Evolutionary conservation across 495 filamentous ascomycete species (phyloP), one percentile per base, ranked within the genome.

Genomic region (Hypoxylon trugodes): DNA sequence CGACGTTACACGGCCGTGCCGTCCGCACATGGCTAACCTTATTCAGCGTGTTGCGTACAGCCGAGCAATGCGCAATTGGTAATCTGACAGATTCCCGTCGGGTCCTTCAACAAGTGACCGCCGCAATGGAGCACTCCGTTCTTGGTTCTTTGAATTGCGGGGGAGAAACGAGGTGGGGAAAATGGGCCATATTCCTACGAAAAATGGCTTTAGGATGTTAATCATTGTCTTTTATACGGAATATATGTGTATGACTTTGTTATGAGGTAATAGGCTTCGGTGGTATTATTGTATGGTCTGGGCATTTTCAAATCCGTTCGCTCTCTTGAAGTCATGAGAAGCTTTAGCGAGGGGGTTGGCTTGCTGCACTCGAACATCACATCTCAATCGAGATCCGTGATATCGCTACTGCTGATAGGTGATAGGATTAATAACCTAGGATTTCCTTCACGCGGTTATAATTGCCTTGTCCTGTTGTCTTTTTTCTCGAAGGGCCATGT

Each of bases 1-100:
- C 62, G 62, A 60, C 49, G 62, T 65, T 61, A 52, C 57, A 66
- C 63, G 10, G 18, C 52, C 21, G 45, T 56, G 57, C 64, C 57
- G 56, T 58, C 57, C 45, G 52, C 57, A 66, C 58, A 57, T 66
- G 56, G 46, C 57, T 61, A 66, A 61, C 64, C 57, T 61, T 57
- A 61, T 58, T 43, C 50, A 66, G 64, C 57, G 47, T 38, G 32
- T 42, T 58, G 43, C 64, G 19, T 57, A 49, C 26, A 48, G 36
- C 53, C 54, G 32, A 47, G 26, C 38, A 50, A 52, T 56, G 47
- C 25, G 15, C 19, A 38, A 50, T 18, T 41, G 35, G 47, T 28
- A 43, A 28, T 32, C 36, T 58, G 45, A 42, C 50, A 66, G 19
- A 36, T 51, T 55, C 43, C 43, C 55, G 55, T 43, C 42, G 54